Evolutionary conservation across 345 rosid genomes (phyloP), one percentile per base, ranked within the genome.

Genomic region (Salix viminalis): DNA sequence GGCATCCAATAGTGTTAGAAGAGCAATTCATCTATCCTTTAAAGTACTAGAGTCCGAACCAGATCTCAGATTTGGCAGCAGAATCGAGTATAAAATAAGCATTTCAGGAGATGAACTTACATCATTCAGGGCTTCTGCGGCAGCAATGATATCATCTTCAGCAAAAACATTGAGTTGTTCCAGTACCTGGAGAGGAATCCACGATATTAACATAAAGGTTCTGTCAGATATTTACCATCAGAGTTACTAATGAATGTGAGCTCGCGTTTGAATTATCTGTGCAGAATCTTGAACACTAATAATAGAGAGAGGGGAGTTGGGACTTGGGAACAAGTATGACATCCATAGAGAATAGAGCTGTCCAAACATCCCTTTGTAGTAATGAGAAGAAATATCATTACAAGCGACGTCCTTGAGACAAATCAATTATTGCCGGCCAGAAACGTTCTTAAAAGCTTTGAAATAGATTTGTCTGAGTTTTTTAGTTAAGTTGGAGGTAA

Each of bases 71-170:
- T 72, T n/a, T 72, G 75, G 4, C 6, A 46, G 24, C 21, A 67
- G 18, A 58, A 73, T 3, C 1, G 48, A 32, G 12, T 23, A 68
- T 41, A 14, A 37, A 15, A 24, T 42, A 37, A 21, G 54, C 30
- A 58, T 42, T 30, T 52, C 44, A 41, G 37, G 10, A 44, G 48
- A 11, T 6, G 39, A 42, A 69, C 91, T 86, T 86, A 96, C 99
- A 79, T 94, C 98, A 84, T 91, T 81, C 19, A 96, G 84, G 68
- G 97, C 97, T 66, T 91, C 94, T 10, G 98, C 88, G 73, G 99
- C 97, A 46, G 90, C 74, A 61, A 71, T 83, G 16, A 91, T 67
- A 71, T 96, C 97, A 58, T 88, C 89, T 72, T 86, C 84, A 39
- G 97, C 87, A 73, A 96, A 94, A 56, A 96, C 93, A 72, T 92